phyloP scores from a whole-genome alignment of 192 early-diverging fungal genomes.

The Coemansia sp. region DNA sequence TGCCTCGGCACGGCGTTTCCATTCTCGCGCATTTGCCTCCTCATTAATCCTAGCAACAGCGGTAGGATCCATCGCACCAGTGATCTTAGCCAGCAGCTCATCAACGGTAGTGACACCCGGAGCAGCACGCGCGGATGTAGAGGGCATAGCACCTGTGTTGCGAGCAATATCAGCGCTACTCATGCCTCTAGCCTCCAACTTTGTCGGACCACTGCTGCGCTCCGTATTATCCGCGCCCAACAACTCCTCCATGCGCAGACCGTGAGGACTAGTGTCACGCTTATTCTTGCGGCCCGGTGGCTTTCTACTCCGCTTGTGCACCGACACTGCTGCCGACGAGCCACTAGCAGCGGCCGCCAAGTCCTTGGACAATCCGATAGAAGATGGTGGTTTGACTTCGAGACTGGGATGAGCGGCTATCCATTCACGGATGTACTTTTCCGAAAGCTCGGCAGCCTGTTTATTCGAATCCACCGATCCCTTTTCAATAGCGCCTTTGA shows the following conservation, averaged over 20 bases:
- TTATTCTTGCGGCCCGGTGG: conserved; percentile 7
- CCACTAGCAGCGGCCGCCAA: not conserved
- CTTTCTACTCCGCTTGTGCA: conserved; percentile 19
- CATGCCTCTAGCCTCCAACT: not conserved
- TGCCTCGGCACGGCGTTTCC: conserved; percentile 16
- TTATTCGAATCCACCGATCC: conserved; percentile 56
- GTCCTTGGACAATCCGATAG: not conserved
- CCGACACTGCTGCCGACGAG: not conserved
- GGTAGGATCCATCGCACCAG: not conserved
- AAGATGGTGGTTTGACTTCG: conserved; percentile 39
- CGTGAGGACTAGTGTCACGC: conserved; percentile 39
- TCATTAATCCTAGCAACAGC: not conserved
- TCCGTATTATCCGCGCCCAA: conserved; percentile 15
- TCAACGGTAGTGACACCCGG: not conserved
- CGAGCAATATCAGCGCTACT: not conserved
- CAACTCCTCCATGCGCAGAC: conserved; percentile 53
- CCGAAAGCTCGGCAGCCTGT: conserved; percentile 45
- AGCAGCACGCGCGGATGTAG: not conserved
- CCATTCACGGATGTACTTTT: conserved; percentile 51
- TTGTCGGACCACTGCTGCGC: not conserved
- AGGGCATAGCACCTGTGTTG: not conserved
- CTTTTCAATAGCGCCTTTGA: conserved; percentile 54
- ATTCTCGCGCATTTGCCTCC: conserved; percentile 13
- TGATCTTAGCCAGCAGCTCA: not conserved
- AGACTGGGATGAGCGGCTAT: conserved; percentile 36